Evolutionary conservation across 257 asterid genomes (phyloP).

Genomic region (Solanum chiquidenum): DNA sequence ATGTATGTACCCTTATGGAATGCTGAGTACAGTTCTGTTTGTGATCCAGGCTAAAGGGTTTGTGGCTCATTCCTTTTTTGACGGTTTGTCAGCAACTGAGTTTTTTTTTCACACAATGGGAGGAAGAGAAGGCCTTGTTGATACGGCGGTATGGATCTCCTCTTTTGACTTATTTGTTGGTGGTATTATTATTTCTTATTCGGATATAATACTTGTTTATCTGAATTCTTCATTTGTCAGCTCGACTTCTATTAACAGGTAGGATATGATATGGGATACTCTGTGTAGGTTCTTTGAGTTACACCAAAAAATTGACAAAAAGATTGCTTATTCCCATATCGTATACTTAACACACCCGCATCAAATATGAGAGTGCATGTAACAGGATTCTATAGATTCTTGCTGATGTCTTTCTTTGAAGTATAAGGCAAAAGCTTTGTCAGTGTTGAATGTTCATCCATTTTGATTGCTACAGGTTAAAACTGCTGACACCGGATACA

Average conservation of each 20-base stretch:
- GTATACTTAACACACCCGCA: background rate
- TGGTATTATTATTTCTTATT: background rate
- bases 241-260: background rate
- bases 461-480: conserved; percentile 55
- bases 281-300: background rate
- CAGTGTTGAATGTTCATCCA: background rate
- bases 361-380: background rate
- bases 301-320: background rate
- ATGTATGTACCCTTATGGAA: background rate
- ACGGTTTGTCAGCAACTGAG: conserved; percentile 84
- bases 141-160: conserved; percentile 75
- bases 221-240: background rate
- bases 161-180: background rate
- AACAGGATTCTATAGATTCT: background rate
- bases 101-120: conserved; percentile 99
- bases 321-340: background rate
- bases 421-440: background rate
- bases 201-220: background rate
- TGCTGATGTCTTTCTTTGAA: background rate
- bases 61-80: conserved; percentile 87
- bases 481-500: conserved; percentile 97
- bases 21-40: background rate
- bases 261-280: background rate
- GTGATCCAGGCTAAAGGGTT: conserved; percentile 84
- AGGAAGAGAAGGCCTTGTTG: conserved; percentile 98